Evolutionary conservation across 768 basidiomycete genomes (phyloP).

Genomic region (Fibroporia radiculosa): DNA sequence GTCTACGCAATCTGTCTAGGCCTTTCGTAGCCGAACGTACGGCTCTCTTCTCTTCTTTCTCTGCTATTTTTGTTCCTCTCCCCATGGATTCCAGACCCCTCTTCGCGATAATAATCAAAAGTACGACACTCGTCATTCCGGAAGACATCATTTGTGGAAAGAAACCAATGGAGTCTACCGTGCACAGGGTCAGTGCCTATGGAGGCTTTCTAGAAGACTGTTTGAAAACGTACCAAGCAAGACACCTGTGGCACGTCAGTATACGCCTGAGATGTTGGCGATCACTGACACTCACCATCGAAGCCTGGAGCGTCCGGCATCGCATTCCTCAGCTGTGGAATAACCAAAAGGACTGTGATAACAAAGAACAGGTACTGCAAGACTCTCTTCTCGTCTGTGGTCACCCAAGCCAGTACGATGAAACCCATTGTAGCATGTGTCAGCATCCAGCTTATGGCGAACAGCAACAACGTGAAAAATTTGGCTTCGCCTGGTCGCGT

Average conservation of each 20-base stretch:
- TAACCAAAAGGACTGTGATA: conserved; percentile 34
- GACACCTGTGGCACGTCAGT: conserved; percentile 28
- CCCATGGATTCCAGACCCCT: conserved; percentile 24
- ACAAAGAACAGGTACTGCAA: conserved; percentile 32
- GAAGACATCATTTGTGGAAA: conserved; percentile 51
- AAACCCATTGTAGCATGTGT: conserved; percentile 44
- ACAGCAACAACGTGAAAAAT: conserved; percentile 37
- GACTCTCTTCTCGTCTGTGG: conserved; percentile 23
- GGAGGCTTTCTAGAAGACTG: background rate
- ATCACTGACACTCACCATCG: conserved; percentile 26
- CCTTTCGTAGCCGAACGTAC: conserved; percentile 14
- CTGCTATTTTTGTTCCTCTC: conserved; percentile 2
- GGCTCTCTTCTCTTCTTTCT: background rate
- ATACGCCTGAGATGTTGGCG: background rate
- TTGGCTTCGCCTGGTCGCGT: conserved; percentile 37
- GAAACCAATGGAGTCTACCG: conserved; percentile 45
- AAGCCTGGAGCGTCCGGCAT: conserved; percentile 54
- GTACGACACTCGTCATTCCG: conserved; percentile 31
- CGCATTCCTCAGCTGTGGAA: conserved; percentile 43
- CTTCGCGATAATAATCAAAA: conserved; percentile 35
- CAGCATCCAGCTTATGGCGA: conserved; percentile 43
- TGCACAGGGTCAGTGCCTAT: background rate
- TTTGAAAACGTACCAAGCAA: conserved; percentile 32
- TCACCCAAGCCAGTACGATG: conserved; percentile 34
- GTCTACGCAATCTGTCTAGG: conserved; percentile 14